Conservation (phyloP, 75 land plant genomes). For the Sequoiadendron giganteum region DNA sequence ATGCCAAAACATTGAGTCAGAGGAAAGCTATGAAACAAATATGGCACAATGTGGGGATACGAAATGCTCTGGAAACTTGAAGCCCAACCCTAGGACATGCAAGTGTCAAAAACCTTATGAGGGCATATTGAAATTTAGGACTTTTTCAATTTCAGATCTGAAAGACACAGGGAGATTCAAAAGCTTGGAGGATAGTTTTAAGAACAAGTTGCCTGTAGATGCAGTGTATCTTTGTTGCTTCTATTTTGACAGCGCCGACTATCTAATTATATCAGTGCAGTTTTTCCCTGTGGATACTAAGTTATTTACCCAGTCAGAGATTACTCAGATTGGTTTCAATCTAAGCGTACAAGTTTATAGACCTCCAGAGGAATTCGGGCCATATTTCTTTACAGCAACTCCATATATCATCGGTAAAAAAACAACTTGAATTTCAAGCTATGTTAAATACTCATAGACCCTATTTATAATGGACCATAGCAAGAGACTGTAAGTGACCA, state of each 20-base stretch:
- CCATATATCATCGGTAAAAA: slow-evolving; percentile 19
- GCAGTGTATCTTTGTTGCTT: slow-evolving; percentile 43
- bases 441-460: not conserved
- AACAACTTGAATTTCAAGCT: no score
- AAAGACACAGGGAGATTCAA: slow-evolving; percentile 36
- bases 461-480: not conserved
- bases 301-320: slow-evolving; percentile 45
- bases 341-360: slow-evolving; percentile 61
- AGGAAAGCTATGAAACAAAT: slow-evolving; percentile 25
- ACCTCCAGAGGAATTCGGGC: slow-evolving; percentile 58
- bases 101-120: slow-evolving; percentile 56
- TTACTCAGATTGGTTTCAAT: slow-evolving; percentile 43
- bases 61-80: slow-evolving; percentile 31
- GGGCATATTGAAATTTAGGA: slow-evolving; percentile 49
- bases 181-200: slow-evolving; percentile 35
- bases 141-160: slow-evolving; percentile 38
- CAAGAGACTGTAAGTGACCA: not conserved
- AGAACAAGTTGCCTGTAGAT: slow-evolving; percentile 37
- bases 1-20: not conserved
- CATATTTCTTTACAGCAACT: slow-evolving; percentile 52
- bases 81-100: slow-evolving; percentile 56
- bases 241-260: slow-evolving; percentile 44
- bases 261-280: slow-evolving; percentile 42
- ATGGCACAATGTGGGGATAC: slow-evolving; percentile 36
- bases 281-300: slow-evolving; percentile 44